Conservation (phyloP, 768 basidiomycete species). For the Lactarius quietus region DNA sequence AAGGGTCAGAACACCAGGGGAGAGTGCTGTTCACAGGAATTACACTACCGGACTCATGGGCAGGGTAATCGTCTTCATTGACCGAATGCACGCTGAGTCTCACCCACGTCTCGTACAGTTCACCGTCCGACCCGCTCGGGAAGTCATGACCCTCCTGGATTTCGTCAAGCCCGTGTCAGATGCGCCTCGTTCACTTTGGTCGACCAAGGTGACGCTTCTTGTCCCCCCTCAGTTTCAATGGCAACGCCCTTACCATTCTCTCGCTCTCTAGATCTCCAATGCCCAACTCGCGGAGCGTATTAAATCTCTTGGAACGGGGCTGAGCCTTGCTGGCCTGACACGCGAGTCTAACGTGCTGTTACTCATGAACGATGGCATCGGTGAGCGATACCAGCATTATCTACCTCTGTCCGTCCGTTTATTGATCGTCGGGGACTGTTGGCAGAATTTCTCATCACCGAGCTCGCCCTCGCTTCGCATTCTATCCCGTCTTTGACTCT, state of each 20-base stretch:
- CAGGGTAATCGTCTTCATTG: constrained; percentile 48
- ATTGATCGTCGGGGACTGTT: constrained; percentile 10
- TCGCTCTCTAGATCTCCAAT: constrained; percentile 68
- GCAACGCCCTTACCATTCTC: not conserved
- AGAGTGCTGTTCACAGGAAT: constrained; percentile 88
- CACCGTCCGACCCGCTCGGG: constrained; percentile 66
- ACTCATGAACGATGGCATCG: constrained; percentile 74
- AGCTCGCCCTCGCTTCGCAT: constrained; percentile 71
- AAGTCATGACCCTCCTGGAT: constrained; percentile 62
- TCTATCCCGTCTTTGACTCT: constrained; percentile 68
- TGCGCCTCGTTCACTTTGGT: constrained; percentile 72
- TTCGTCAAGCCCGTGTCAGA: constrained; percentile 65
- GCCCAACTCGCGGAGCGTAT: constrained; percentile 63
- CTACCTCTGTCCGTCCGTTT: not conserved
- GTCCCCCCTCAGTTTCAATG: not conserved
- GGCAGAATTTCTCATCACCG: constrained; percentile 72
- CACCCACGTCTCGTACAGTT: constrained; percentile 47
- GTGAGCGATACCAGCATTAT: constrained; percentile 35
- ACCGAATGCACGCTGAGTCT: constrained; percentile 3
- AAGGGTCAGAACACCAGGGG: constrained; percentile 70
- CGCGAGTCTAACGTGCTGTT: constrained; percentile 67
- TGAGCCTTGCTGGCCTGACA: constrained; percentile 53
- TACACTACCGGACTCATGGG: constrained; percentile 84
- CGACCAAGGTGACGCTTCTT: constrained; percentile 51
- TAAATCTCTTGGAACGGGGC: constrained; percentile 69